Base-by-base conservation (phyloP, 2,329 filamentous ascomycete species). In the Ophiostoma ulmi region DNA sequence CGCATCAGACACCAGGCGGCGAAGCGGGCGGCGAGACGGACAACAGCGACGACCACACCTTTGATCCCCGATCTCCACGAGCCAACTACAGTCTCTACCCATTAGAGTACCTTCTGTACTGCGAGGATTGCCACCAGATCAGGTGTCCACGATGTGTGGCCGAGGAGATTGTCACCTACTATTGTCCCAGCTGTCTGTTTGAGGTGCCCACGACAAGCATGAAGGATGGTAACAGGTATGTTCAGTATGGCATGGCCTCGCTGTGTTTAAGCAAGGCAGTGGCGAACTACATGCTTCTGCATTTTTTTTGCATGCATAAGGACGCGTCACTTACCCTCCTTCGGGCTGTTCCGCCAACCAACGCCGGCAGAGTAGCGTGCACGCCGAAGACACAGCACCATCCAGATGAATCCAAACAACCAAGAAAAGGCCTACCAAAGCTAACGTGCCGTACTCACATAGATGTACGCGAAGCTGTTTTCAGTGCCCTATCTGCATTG, bases 121-220 rank as follows among this genome's bases (percentile, higher is more conserved):
- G 95, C 83, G 94, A 97, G 78, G 95, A 98, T 79, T 99, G 95
- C 79, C 93, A 97, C 78, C 91, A 97, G 80, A 97, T 98, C 73
- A 91, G 95, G 75, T 99, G 95, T 78, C 92, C 93, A 6, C 86
- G 93, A 81, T 99, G 95, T 77, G 91, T 96, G 70, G 87, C 90
- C 67, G 95, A 99, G 78, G 95, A 99, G 81, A 93, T 97, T 70
- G 89, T 97, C 67, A 95, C 92, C 70, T 97, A 93, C 85, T 99
- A 92, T 80, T 99, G 95, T 77, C 95, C 95, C 5, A 94, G 89
- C 78, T 99, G 95, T 78, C 82, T 99, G 71, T 98, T 99, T 77
- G 95, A 99, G 80, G 94, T 97, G 41, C 93, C 94, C 5, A 97
- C 91, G 79, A 97, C 92, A 77, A 93, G 93, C 77, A 88, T 98